These are phyloP conservation scores for Russula virescens DNA, from an alignment of 768 basidiomycete species.

Conservation along the genomic window DNA sequence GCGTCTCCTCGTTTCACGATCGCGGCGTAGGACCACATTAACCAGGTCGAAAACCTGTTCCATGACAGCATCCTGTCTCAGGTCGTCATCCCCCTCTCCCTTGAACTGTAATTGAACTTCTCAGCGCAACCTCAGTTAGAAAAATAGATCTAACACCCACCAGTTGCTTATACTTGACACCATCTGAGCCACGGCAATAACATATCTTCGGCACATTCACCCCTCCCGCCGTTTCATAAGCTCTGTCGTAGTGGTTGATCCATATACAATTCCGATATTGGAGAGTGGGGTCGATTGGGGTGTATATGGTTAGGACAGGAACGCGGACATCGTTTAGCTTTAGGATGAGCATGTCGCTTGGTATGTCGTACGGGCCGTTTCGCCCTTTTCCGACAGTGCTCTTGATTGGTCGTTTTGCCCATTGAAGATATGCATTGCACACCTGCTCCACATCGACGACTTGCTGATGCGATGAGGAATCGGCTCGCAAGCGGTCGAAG, in stretches of 20 bases:
- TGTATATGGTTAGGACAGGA: conserved; percentile 76
- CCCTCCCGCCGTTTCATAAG: conserved; percentile 68
- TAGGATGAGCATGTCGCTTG: conserved; percentile 40
- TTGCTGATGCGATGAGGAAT: conserved; percentile 35
- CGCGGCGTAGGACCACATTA: conserved; percentile 66
- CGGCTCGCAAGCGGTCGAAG: conserved; percentile 47
- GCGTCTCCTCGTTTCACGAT: conserved; percentile 72
- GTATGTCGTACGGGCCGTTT: conserved; percentile 36
- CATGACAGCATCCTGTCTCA: conserved; percentile 98
- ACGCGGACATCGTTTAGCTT: conserved; percentile 53
- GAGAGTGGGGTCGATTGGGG: conserved; percentile 62
- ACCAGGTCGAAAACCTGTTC: conserved; percentile 93
- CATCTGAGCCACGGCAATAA: conserved; percentile 61
- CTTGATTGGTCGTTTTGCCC: conserved; percentile 60
- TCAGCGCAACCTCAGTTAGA: neutral
- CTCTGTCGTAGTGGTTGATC: conserved; percentile 54
- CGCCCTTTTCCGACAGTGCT: conserved; percentile 23
- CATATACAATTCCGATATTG: conserved; percentile 66
- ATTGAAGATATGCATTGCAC: conserved; percentile 62
- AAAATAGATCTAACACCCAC: conserved; percentile 41
- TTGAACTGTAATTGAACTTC: conserved; percentile 59
- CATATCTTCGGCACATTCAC: conserved; percentile 78
- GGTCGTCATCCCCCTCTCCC: conserved; percentile 82
- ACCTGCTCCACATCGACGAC: conserved; percentile 51
- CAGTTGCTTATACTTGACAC: conserved; percentile 66